These are phyloP conservation scores for Apiotrichum siamense DNA, from an alignment of 1,284 basidiomycete species.

Conservation along the genomic window DNA sequence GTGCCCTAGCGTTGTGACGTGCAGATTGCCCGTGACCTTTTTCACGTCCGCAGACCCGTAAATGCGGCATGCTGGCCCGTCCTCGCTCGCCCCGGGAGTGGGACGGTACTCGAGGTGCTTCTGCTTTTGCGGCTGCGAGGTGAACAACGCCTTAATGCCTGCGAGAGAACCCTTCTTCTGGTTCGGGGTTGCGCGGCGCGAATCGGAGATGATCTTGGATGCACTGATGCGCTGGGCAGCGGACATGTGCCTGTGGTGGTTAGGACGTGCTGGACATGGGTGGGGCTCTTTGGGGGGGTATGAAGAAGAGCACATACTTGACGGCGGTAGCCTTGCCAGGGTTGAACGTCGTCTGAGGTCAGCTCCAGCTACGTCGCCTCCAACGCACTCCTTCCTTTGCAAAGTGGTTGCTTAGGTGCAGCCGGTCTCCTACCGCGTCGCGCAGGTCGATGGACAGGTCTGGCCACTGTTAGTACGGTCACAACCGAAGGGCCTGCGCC, in stretches of 20 bases:
- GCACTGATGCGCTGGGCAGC: constrained; percentile 24
- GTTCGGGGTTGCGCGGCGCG: constrained; percentile 37
- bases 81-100: constrained; percentile 61
- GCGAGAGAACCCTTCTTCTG: constrained; percentile 32
- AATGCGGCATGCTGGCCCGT: constrained; percentile 72
- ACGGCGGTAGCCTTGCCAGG: constrained; percentile 70
- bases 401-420: constrained; percentile 78
- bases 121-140: constrained; percentile 59
- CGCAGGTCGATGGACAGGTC: constrained; percentile 81
- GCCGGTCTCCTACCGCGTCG: constrained; percentile 83
- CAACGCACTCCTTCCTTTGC: constrained; percentile 80
- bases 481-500: too few species aligned
- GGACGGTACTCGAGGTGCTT: constrained; percentile 57
- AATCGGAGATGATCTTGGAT: constrained; percentile 36
- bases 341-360: constrained; percentile 66
- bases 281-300: not conserved
- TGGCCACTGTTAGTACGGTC: too few species aligned
- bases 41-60: constrained; percentile 80
- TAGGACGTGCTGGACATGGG: not conserved
- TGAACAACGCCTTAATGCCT: constrained; percentile 38
- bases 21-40: constrained; percentile 85
- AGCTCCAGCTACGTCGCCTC: constrained; percentile 29
- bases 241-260: constrained; percentile 4
- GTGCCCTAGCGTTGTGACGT: constrained; percentile 87
- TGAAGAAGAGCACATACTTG: constrained; percentile 50